Evolutionary conservation across 2,329 filamentous ascomycete genomes (phyloP), one percentile per base, ranked within the genome.

Genomic region (Ophiostoma himal-ulmi): DNA sequence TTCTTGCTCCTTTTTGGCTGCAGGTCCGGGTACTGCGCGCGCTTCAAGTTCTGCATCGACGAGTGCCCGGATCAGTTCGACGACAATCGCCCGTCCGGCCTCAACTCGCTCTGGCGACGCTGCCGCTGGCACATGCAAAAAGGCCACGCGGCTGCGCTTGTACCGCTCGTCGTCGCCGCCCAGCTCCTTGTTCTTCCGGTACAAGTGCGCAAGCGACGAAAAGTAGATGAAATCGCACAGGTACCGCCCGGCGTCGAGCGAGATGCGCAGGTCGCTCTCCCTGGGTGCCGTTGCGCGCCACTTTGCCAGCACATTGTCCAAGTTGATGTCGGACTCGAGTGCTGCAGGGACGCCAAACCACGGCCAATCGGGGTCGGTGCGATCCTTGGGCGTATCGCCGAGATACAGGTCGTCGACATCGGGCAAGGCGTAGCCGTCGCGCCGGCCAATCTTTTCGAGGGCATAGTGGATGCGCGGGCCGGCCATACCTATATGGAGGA

Each of bases 401-500:
- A 86, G 80, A 10, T 83, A 79, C 75, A 86, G 80, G 4, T 85
- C 87, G 74, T 93, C 88, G n/a, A 93, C 86, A 77, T 96, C 93
- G 26, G 81, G 81, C 75, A 89, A 84, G 22, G 81, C 80, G 79
- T 96, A 96, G 4, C 89, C 89, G 75, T 91, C 88, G 52, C 91
- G 85, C 76, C 91, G 89, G 0, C 86, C 92, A 48, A 85, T 82
- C 13, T 86, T 84, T 81, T 96, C 93, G 10, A 94, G 81, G 13
- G 86, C 85, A 78, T 94, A 96, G 75, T 86, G 79, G 17, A 87
- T 75, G 78, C 84, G 74, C 80, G 86, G 76, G 78, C 90, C 77
- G 77, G 92, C 91, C 85, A 96, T 93, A 73, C 93, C 93, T 68
- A 96, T 90, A 78, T 96, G 92, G 4, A 96, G 78, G 30, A 88